Percentiles rank a stretch among this genome's conserved stretches.
Conservation (phyloP, 2,329 filamentous ascomycete genomes). For the Fusarium brachygibbosum region DNA sequence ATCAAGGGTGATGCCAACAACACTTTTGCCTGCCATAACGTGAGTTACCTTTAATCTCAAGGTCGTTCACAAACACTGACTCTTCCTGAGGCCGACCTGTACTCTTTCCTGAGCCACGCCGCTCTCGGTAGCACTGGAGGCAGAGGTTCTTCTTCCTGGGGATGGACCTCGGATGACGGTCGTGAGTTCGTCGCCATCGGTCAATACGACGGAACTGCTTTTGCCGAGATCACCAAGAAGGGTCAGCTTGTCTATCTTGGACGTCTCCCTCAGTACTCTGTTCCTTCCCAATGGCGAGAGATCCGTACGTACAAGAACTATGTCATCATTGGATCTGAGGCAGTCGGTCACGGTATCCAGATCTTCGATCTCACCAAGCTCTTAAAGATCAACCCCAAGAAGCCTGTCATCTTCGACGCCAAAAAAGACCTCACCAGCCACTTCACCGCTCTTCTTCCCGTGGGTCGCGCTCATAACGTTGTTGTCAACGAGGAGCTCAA, state of each 20-base stretch:
- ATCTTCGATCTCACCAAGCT: constrained; percentile 73
- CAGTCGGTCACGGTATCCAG: constrained; percentile 69
- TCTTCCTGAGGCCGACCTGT: constrained; percentile 58
- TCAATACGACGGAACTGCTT: constrained; percentile 64
- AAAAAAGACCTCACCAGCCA: constrained; percentile 54
- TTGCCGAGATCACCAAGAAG: constrained; percentile 61
- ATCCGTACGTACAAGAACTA: constrained; percentile 57
- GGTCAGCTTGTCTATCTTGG: constrained; percentile 63
- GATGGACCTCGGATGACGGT: constrained; percentile 62
- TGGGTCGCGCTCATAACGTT: constrained; percentile 65
- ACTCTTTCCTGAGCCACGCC: constrained; percentile 68
- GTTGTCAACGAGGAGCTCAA: constrained; percentile 63
- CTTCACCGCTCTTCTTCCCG: constrained; percentile 52
- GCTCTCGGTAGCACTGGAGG: constrained; percentile 62
- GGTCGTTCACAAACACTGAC: fast-evolving
- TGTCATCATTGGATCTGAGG: constrained; percentile 59
- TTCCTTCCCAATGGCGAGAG: constrained; percentile 56
- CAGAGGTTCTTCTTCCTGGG: constrained; percentile 59
- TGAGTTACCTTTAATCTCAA: constrained; percentile 36
- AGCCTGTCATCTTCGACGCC: constrained; percentile 53
- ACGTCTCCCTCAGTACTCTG: constrained; percentile 60
- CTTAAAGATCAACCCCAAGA: constrained; percentile 59
- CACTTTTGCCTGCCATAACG: constrained; percentile 63
- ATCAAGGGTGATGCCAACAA: constrained; percentile 61
- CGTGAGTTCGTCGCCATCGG: constrained; percentile 65